Conservation (phyloP, 1,284 basidiomycete species). For the Xerocomus amazonicus region DNA sequence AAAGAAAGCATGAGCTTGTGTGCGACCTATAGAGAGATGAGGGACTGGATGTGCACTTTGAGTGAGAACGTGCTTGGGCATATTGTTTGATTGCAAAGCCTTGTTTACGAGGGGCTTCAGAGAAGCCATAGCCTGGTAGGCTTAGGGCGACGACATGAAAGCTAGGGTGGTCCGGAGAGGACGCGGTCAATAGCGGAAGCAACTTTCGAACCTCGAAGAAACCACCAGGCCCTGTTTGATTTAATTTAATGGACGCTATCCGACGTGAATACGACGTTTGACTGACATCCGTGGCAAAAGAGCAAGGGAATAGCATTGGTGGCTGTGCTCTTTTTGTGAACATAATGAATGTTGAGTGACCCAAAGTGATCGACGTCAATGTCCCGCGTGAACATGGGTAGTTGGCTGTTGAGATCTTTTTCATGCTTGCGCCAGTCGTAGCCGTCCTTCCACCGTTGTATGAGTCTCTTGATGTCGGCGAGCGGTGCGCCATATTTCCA, state of each 20-base stretch:
- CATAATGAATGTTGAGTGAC: conserved; percentile 41
- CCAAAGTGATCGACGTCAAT: conserved; percentile 38
- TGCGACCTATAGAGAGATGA: conserved; percentile 19
- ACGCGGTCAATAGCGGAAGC: conserved; percentile 44
- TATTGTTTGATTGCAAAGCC: conserved; percentile 37
- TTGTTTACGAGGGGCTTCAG: conserved; percentile 39
- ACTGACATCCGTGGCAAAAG: conserved; percentile 48
- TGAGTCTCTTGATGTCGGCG: conserved; percentile 38
- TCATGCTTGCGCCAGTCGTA: conserved; percentile 47
- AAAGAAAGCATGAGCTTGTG: conserved; percentile 52
- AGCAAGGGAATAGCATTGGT: conserved; percentile 42
- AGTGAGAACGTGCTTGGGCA: conserved; percentile 35
- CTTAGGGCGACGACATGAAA: conserved; percentile 58
- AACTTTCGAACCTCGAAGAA: conserved; percentile 56
- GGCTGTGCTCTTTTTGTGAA: conserved; percentile 38
- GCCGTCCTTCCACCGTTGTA: conserved; percentile 36
- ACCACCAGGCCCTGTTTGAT: conserved; percentile 48
- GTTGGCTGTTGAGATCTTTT: conserved; percentile 34
- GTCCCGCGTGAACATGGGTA: conserved; percentile 45
- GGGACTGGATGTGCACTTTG: background rate
- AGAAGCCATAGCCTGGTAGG: conserved; percentile 56
- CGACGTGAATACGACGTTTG: background rate
- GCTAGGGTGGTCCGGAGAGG: conserved; percentile 43
- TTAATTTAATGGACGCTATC: background rate
- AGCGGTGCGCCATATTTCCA: conserved; percentile 43